Conservation (phyloP, 2,329 filamentous ascomycete species). For the Colletotrichum destructivum region DNA sequence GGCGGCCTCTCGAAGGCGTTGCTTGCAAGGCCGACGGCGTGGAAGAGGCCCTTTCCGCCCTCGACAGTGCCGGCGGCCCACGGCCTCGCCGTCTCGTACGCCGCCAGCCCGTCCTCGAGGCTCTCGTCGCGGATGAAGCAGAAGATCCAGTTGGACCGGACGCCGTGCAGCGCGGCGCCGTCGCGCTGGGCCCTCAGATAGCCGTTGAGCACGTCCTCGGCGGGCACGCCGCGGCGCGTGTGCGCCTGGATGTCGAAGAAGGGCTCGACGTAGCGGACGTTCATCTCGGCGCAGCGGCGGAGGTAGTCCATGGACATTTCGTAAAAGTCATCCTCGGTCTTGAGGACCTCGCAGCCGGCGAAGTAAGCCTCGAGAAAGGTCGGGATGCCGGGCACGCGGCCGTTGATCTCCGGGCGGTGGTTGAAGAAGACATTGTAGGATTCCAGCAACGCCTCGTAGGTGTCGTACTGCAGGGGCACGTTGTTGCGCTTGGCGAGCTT, state of each 20-base stretch:
- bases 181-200: slow-evolving; percentile 56
- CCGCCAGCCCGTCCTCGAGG: slow-evolving; percentile 54
- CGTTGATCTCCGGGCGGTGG: slow-evolving; percentile 56
- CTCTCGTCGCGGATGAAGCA: slow-evolving; percentile 60
- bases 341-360: slow-evolving; percentile 79
- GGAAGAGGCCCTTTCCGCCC: slow-evolving; percentile 56
- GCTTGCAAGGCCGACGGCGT: slow-evolving; percentile 63
- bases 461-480: slow-evolving; percentile 76
- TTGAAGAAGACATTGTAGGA: slow-evolving; percentile 69
- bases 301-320: slow-evolving; percentile 82
- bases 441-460: slow-evolving; percentile 69
- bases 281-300: slow-evolving; percentile 72
- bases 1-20: slow-evolving; percentile 63
- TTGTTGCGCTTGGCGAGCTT: slow-evolving; percentile 74
- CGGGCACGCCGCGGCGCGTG: slow-evolving; percentile 72
- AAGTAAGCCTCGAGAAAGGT: slow-evolving; percentile 84
- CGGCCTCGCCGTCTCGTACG: slow-evolving; percentile 55
- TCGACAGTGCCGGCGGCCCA: slow-evolving; percentile 50
- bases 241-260: slow-evolving; percentile 89
- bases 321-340: slow-evolving; percentile 78
- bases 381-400: slow-evolving; percentile 48
- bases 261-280: slow-evolving; percentile 82
- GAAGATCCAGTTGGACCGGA: slow-evolving; percentile 56
- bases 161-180: slow-evolving; percentile 47
- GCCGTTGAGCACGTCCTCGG: slow-evolving; percentile 75